phyloP scores from a whole-genome alignment of 495 filamentous ascomycete genomes.

The Aspergillus heteromorphus region DNA sequence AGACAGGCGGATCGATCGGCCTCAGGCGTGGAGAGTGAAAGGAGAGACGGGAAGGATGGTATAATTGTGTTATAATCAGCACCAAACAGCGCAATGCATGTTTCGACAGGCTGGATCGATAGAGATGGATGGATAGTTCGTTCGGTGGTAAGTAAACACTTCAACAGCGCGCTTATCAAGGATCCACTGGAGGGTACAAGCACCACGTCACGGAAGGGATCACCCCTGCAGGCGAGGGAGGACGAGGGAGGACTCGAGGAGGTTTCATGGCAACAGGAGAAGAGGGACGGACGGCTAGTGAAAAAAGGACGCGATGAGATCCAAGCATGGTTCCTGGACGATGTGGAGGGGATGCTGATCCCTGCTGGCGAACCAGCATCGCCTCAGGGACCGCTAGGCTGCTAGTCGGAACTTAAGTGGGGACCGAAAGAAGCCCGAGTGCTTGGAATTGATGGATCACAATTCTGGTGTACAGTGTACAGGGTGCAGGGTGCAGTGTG shows the following conservation, averaged over 20 bases:
- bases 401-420: not conserved
- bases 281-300: not conserved
- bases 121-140: too few species aligned
- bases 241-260: conserved; percentile 4
- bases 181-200: conserved; percentile 7
- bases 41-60: not conserved
- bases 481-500: too few species aligned
- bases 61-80: not conserved
- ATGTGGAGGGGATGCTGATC: conserved; percentile 6
- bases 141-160: not conserved
- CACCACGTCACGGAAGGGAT: conserved; percentile 13
- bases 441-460: conserved; percentile 7
- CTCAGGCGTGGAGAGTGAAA: not conserved
- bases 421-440: not conserved
- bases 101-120: not conserved
- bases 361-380: conserved; percentile 14
- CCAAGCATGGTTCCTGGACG: conserved; percentile 11
- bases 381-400: conserved; percentile 21
- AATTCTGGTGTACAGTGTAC: too few species aligned
- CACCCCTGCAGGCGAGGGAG: conserved; percentile 4
- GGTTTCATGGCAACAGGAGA: conserved; percentile 2
- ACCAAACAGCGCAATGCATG: not conserved
- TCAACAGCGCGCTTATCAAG: conserved; percentile 11
- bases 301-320: conserved; percentile 12
- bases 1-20: not conserved